Base-by-base conservation (phyloP, 2,329 filamentous ascomycete genomes). In the Calcarisporium arbuscula region DNA sequence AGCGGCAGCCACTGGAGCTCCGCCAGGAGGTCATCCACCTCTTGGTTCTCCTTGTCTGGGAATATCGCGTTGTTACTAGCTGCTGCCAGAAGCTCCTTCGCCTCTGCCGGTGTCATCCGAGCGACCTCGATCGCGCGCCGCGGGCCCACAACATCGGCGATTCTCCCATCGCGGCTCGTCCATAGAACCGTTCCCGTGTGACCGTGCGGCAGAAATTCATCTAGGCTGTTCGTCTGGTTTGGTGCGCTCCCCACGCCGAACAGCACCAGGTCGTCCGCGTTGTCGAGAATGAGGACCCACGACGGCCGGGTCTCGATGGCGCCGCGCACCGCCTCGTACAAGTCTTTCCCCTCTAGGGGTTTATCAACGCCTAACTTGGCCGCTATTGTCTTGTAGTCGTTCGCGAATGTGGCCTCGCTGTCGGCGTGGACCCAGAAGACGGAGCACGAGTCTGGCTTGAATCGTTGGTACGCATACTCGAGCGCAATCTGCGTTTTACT, bases 351-450 rank as follows among this genome's bases (percentile, higher is more conserved):
- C 16, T 46, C 40, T 5, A 51, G 36, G 21, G 39, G 40, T 12
- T 14, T 22, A 4, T 34, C 22, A 3, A 60, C 16, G 2, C 47
- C 44, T 1, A 58, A 35, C 5, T 36, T 41, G 28, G 30, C 47
- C 0, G 53, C 53, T 26, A 64, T 56, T 1, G 30, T 32, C 28
- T 44, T 49, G 30, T 54, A 61, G 35, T 52, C 52, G 10, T 51
- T 44, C 2, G 36, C 28, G 27, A 63, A 58, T 6, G 51, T 57
- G 8, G 47, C 44, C 26, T 50, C 41, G 31, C 38, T 54, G 34
- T 58, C 49, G 11, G 57, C 60, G 36, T 59, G 53, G 3, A 62
- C 52, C 59, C 54, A 63, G 39, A 63, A 60, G 2, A 64, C 45
- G 0, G 53, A 58, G 33, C 52, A 54, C 5, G 34, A 18, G 1